Conservation (phyloP, 164 flowering plant genomes). For the Aristolochia fimbriata region DNA sequence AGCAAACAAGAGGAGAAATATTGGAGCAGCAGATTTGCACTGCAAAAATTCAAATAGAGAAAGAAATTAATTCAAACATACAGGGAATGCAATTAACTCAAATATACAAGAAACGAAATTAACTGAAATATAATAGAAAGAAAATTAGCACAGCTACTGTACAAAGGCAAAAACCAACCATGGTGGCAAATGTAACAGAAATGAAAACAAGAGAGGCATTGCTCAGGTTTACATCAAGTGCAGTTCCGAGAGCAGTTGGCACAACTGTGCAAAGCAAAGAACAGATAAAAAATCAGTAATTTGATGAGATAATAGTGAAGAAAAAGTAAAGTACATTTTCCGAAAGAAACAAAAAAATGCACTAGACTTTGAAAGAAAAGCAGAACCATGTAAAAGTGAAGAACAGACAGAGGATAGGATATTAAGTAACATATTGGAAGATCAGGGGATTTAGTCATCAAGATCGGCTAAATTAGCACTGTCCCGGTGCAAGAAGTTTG, state of each 20-base stretch:
- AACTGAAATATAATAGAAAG: too few species aligned
- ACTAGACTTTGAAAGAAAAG: not conserved
- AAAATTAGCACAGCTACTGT: not conserved
- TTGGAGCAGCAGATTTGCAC: conserved; percentile 98
- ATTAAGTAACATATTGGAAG: not conserved
- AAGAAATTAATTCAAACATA: too few species aligned
- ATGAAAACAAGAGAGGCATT: conserved; percentile 96
- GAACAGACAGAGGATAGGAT: not conserved
- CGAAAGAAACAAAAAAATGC: not conserved
- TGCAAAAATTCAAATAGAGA: conserved; percentile 23
- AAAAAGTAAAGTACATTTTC: not conserved
- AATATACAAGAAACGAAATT: too few species aligned
- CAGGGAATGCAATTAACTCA: too few species aligned
- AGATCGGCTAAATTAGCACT: too few species aligned
- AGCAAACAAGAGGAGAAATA: conserved; percentile 95
- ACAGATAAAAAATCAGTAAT: conserved; percentile 76
- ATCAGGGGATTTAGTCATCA: not conserved
- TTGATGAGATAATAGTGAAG: not conserved
- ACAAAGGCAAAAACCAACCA: conserved; percentile 47
- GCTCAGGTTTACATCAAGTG: conserved; percentile 91
- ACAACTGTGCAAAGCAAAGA: conserved; percentile 95
- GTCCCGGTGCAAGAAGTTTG: too few species aligned
- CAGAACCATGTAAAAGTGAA: not conserved
- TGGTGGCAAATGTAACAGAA: conserved; percentile 98
- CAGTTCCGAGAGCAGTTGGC: conserved; percentile 95